Evolutionary conservation across 1,139 yeast species (phyloP).

Genomic region (Kluyveromyces sp.): DNA sequence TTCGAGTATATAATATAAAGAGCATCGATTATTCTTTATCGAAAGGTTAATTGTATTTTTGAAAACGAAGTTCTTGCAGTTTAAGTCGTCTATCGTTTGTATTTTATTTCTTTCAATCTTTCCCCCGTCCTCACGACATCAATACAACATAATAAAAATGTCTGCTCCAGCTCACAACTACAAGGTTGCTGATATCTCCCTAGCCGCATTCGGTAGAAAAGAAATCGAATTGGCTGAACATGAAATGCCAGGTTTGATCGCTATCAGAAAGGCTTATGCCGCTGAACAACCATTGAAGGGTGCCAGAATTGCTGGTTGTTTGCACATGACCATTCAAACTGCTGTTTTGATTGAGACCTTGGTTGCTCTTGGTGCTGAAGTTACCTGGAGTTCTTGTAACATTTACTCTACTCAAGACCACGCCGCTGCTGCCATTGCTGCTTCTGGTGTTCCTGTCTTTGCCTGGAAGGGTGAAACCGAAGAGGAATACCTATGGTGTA

Average conservation of each 20-base stretch:
- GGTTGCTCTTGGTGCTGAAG: conserved; percentile 98
- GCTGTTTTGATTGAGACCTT: conserved; percentile 98
- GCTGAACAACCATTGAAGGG: conserved; percentile 93
- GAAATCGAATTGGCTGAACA: conserved; percentile 98
- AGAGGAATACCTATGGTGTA: conserved; percentile 99
- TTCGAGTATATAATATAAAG: no score
- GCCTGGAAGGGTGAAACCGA: conserved; percentile 99
- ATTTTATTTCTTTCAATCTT: not conserved
- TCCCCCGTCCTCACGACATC: not conserved
- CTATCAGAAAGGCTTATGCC: conserved; percentile 92
- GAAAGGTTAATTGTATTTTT: no score
- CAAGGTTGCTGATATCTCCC: conserved; percentile 97
- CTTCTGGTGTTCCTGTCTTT: conserved; percentile 98
- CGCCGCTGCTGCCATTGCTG: conserved; percentile 99
- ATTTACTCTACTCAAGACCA: conserved; percentile 99
- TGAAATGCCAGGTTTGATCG: conserved; percentile 99
- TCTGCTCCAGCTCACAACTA: conserved; percentile 61
- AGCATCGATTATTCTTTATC: no score
- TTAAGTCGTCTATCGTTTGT: not conserved
- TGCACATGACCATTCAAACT: conserved; percentile 99
- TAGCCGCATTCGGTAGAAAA: conserved; percentile 99
- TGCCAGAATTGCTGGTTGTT: conserved; percentile 98
- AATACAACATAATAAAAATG: conserved; percentile 29
- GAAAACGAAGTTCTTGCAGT: no score
- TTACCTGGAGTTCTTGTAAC: conserved; percentile 99